Evolutionary conservation across 2,329 filamentous ascomycete genomes (phyloP).

Genomic region (Chalara sp.): DNA sequence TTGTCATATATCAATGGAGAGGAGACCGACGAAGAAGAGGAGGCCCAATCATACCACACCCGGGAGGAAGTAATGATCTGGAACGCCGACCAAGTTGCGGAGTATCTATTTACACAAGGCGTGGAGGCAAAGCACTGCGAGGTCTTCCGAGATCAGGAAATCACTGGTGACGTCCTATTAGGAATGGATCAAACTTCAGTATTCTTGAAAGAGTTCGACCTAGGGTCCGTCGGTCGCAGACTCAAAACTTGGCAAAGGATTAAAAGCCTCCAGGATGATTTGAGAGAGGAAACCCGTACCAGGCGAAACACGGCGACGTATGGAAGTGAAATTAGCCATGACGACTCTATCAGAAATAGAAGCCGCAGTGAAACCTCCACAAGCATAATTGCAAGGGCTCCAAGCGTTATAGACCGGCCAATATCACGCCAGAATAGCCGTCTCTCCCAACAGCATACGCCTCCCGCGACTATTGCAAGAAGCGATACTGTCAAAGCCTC

Average conservation of each 20-base stretch:
- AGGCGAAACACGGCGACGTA: constrained; percentile 49
- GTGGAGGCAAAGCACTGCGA: constrained; percentile 88
- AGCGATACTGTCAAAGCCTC: constrained; percentile 35
- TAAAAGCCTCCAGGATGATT: constrained; percentile 83
- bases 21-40: constrained; percentile 93
- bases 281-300: constrained; percentile 46
- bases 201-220: constrained; percentile 90
- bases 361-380: constrained; percentile 27
- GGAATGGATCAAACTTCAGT: constrained; percentile 94
- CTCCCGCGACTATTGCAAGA: constrained; percentile 3
- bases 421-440: constrained; percentile 20
- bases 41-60: constrained; percentile 67
- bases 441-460: constrained; percentile 22
- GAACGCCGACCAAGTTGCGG: constrained; percentile 76
- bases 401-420: constrained; percentile 22
- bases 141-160: constrained; percentile 93
- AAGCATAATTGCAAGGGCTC: constrained; percentile 22
- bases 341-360: constrained; percentile 41
- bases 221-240: constrained; percentile 82
- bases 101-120: constrained; percentile 78
- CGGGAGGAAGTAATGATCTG: constrained; percentile 71
- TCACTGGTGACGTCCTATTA: constrained; percentile 84
- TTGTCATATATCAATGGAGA: constrained; percentile 90
- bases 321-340: constrained; percentile 52
- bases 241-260: constrained; percentile 97